Evolutionary conservation across 202 grass and related monocot genomes (phyloP), one percentile per base, ranked within the genome.

Genomic region (Elaeis oleifera): DNA sequence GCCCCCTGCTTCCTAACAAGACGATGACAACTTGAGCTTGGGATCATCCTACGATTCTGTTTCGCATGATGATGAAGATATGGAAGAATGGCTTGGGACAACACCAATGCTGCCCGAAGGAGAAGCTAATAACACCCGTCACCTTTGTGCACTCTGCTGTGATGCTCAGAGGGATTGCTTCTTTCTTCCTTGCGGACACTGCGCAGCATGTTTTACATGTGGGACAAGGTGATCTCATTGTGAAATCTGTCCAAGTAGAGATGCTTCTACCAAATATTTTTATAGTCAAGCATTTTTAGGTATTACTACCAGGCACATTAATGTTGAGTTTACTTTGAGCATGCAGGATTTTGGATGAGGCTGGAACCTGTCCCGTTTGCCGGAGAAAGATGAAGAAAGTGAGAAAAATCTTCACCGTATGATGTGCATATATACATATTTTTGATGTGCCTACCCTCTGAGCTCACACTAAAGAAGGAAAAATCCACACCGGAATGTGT

Each of bases 41-140:
- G 89, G 89, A 54, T 95, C 89, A 21, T 85, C 85, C 11, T 89
- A 85, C 55, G 90, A 95, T 18, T 89, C 90, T 11, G 73, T 86
- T 17, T 95, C 90, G 6, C 52, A 83, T 57, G 82, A 85, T 27
- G 79, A 82, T 58, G 81, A 77, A 18, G 73, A 60, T 16, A 62
- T 58, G 11, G 76, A 27, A 13, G 82, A 49, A 5, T 49, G 29
- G 20, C 26, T 61, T 27, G 71, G 15, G 39, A 58, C 58, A 28
- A 63, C 63, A n/a, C 21, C n/a, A 3, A 69, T 60, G 63, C 61
- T 60, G 52, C 21, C 63, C 18, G 79, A 36, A 64, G 67, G 51
- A 19, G 72, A 68, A 18, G 58, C 36, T 11, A 17, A 53, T 50
- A 51, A 63, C 18, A 55, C 57, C n/a, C 22, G 27, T 39, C 56